Evolutionary conservation across 2,329 filamentous ascomycete species (phyloP), one percentile per base, ranked within the genome.

Genomic region (Fusarium pininemorale): DNA sequence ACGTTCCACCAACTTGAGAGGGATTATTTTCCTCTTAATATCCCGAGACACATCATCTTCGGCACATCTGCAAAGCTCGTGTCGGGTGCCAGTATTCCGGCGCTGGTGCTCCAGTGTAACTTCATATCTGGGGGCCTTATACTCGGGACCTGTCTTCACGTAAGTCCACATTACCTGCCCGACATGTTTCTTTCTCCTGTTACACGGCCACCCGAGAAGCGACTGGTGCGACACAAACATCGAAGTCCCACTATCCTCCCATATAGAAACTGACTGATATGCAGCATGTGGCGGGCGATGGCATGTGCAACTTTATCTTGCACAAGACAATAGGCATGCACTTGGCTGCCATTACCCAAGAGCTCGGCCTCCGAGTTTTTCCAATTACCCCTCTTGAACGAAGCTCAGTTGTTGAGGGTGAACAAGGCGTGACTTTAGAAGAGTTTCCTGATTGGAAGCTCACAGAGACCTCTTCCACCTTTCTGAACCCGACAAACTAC

Each of bases 271-370:
- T 55, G 15, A 58, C 8, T 28, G 18, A 22, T 8, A 11, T n/a
- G 15, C 7, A 55, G 65, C 65, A 68, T 65, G 65, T 68, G 22
- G 60, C 60, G 30, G 65, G 65, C 22, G 65, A 68, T 54, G 65
- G 65, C 6, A 16, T 28, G 6, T 68, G 65, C 32, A 68, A 68
- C 39, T 54, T 65, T 37, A 57, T 68, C 26, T 59, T 64, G 30
- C 44, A 68, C 12, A 38, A 48, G 22, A 68, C 60, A 22, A n/a
- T 68, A 20, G 60, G 65, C 9, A n/a, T 42, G 30, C 65, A 68
- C 39, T 28, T 68, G 18, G 38, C 65, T 35, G 45, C 65, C 9
- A 35, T 65, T 10, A 42, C 51, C n/a, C 32, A 53, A 53, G 65
- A 47, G 15, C 47, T 55, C 35, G 35, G 35, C 26, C 20, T 45